Evolutionary conservation across 306 rosid species (phyloP).

Genomic region (Psophocarpus tetragonolobus): DNA sequence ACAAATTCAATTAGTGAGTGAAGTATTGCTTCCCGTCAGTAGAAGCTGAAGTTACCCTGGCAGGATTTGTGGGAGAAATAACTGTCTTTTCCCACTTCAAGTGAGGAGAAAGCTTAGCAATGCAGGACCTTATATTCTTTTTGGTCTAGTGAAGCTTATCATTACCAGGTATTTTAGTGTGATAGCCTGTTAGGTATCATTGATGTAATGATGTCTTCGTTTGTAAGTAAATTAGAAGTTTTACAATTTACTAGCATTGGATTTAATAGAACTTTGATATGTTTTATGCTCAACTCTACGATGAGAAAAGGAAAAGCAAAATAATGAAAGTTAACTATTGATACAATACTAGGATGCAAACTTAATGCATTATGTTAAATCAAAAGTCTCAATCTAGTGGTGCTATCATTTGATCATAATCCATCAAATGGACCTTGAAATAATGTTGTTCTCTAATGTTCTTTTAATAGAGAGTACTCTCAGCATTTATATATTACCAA

Average conservation of each 20-base stretch:
- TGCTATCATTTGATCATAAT: background rate
- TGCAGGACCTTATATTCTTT: slow-evolving; percentile 13
- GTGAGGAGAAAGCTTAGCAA: slow-evolving; percentile 20
- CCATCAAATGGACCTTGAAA: background rate
- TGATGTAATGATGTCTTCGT: slow-evolving; percentile 20
- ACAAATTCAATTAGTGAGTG: background rate
- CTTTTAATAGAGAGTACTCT: background rate
- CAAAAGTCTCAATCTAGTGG: background rate
- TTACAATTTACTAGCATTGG: background rate
- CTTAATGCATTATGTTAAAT: background rate
- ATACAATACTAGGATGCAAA: background rate
- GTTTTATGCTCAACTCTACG: background rate
- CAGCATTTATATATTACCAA: background rate
- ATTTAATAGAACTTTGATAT: background rate
- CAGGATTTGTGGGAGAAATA: background rate
- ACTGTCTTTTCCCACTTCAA: background rate
- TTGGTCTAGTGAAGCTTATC: background rate
- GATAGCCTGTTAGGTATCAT: background rate
- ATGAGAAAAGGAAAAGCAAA: background rate
- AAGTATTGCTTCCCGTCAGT: background rate
- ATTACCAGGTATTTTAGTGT: background rate
- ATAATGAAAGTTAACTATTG: background rate
- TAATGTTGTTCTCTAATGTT: background rate
- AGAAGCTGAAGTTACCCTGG: background rate
- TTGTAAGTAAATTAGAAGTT: background rate